These are phyloP conservation scores for Phialemonium atrogriseum DNA, from an alignment of 2,329 filamentous ascomycete genomes.

Conservation along the genomic window DNA sequence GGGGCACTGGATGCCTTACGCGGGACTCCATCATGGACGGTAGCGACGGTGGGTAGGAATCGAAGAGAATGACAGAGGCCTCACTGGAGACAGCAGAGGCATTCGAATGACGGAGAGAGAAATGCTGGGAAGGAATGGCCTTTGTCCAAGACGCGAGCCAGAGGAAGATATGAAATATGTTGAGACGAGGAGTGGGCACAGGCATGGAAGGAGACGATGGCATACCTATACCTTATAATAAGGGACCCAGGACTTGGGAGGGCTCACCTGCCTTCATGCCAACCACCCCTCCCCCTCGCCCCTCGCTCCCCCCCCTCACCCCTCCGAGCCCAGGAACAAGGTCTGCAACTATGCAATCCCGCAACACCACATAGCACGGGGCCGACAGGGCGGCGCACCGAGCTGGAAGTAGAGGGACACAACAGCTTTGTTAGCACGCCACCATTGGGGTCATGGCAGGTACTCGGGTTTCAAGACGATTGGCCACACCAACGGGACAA, in stretches of 20 bases:
- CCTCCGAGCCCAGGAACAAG: slow-evolving; percentile 9
- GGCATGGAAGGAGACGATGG: slow-evolving; percentile 9
- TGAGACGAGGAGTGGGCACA: slow-evolving; percentile 4
- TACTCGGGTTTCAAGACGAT: too few species aligned
- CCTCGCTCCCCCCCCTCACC: neutral
- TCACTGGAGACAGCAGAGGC: too few species aligned
- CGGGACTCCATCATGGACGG: slow-evolving; percentile 27
- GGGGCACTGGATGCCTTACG: slow-evolving; percentile 33
- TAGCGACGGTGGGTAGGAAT: too few species aligned
- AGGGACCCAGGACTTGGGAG: too few species aligned
- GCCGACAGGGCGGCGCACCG: too few species aligned
- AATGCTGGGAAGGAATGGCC: slow-evolving; percentile 15
- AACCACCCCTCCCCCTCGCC: neutral
- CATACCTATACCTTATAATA: slow-evolving; percentile 11
- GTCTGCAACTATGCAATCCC: too few species aligned
- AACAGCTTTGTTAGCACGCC: neutral
- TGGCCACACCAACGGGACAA: too few species aligned
- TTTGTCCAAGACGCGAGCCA: slow-evolving; percentile 14
- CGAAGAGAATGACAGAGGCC: too few species aligned
- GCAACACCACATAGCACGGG: slow-evolving; percentile 9
- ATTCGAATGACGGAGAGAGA: slow-evolving; percentile 4
- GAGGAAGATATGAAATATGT: slow-evolving; percentile 16
- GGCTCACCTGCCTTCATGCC: neutral
- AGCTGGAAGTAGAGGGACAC: too few species aligned
- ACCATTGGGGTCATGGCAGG: too few species aligned